Evolutionary conservation across 1,139 yeast species (phyloP), one percentile per base, ranked within the genome.

Genomic region (Debaryomyces sp.): DNA sequence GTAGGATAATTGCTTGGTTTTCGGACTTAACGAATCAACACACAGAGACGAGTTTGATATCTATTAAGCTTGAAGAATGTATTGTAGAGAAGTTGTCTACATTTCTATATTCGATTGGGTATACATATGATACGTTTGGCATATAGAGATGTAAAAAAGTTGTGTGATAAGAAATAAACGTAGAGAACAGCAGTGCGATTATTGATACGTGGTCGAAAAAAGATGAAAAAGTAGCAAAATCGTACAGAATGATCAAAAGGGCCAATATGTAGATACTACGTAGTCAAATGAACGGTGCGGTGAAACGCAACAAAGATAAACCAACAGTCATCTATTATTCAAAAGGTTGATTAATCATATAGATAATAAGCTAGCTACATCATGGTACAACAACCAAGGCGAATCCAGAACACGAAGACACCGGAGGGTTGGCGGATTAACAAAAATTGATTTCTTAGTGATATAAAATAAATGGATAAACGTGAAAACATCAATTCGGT

Each of bases 241-340:
- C 15, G 2, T 17, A 32, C 21, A 17, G 12, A 32, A 15, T 17
- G 5, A 12, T 12, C n/a, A 7, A 21, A 17, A 32, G 4, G 35
- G 30, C 30, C 6, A 27, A 12, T 5, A 15, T 15, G 8, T 17
- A 12, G 13, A 27, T 12, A 3, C 30, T 27, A 27, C 30, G 30
- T 27, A 27, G 13, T 27, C 8, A 12, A 5, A 17, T 32, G 18
- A 18, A 18, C 3, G 21, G 4, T 18, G 21, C 21, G 21, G 2
- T 18, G 3, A 21, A 8, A 13, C 8, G 21, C 34, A 39, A 32
- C 6, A 5, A 29, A 13, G 15, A 23, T 15, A 33, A 30, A 30
- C 41, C 46, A 44, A 38, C 43, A 44, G 34, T 37, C 46, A 38
- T 44, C 43, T 44, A 44, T 38, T 44, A 29, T 17, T 43, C 41